phyloP scores from a whole-genome alignment of 2,329 filamentous ascomycete species.

The Cercospora berteroae region DNA sequence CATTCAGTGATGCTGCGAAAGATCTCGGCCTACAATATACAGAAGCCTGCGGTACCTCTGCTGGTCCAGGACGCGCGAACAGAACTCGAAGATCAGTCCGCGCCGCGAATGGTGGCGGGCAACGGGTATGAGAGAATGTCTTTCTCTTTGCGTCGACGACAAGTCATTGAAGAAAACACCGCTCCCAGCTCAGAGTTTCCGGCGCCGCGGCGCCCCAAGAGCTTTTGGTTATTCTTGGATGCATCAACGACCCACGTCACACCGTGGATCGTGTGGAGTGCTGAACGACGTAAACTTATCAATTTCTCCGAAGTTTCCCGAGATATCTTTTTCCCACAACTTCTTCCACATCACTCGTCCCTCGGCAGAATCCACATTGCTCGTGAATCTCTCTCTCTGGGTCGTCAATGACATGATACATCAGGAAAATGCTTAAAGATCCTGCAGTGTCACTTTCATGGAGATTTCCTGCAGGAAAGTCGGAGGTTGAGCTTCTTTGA shows the following conservation, averaged over 20 bases:
- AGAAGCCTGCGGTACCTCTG: neutral
- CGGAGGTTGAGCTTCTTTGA: neutral
- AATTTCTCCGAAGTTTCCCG: neutral
- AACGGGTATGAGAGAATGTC: neutral
- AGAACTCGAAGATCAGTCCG: neutral
- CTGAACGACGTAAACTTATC: neutral
- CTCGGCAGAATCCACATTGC: neutral
- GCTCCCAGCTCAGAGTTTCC: neutral
- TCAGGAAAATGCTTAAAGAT: neutral
- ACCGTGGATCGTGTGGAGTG: neutral
- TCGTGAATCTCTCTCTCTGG: neutral
- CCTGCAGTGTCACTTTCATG: neutral
- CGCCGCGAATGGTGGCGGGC: neutral
- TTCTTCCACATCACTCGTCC: neutral
- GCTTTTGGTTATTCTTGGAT: neutral
- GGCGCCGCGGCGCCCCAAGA: neutral
- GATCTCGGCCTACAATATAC: neutral
- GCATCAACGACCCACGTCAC: neutral
- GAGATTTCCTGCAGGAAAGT: neutral
- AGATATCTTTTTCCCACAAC: neutral
- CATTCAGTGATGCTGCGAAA: neutral
- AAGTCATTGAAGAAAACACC: neutral
- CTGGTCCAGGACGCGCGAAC: neutral
- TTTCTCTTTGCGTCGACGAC: neutral
- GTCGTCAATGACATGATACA: too few relatives aligned